Conservation (phyloP, 2,329 filamentous ascomycete species). For the Scytalidium lignicola region DNA sequence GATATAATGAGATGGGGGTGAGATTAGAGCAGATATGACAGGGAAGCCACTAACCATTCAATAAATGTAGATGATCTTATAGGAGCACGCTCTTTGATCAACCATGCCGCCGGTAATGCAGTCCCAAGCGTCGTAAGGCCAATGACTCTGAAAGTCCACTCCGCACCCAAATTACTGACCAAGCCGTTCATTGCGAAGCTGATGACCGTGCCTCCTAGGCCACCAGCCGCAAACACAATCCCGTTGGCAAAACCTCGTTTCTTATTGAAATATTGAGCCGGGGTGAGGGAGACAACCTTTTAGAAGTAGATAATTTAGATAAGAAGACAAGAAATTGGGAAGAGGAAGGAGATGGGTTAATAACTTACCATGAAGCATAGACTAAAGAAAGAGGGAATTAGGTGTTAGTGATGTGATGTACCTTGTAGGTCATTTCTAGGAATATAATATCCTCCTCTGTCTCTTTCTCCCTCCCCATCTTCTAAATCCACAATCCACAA, state of each 20-base stretch:
- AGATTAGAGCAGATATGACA: not conserved
- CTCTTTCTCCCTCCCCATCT: too few relatives aligned
- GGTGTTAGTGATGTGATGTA: not conserved
- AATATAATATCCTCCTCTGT: too few relatives aligned
- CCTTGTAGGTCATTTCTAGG: not conserved
- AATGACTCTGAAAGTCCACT: constrained; percentile 48
- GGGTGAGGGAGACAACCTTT: constrained; percentile 42
- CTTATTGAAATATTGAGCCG: constrained; percentile 49
- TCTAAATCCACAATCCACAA: not conserved
- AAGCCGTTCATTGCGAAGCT: constrained; percentile 45
- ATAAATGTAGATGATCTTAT: constrained; percentile 36
- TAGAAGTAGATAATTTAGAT: constrained; percentile 7
- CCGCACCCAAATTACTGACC: constrained; percentile 38
- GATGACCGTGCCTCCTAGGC: constrained; percentile 49
- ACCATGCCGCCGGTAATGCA: constrained; percentile 48
- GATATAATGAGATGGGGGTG: not conserved
- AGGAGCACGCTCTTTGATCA: constrained; percentile 44
- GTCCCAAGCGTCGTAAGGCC: constrained; percentile 48
- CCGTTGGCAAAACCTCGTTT: constrained; percentile 53
- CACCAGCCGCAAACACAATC: constrained; percentile 47
- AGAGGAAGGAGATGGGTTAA: too few relatives aligned
- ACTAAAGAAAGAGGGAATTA: constrained; percentile 4
- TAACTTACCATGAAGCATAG: constrained; percentile 19
- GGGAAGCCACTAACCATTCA: constrained; percentile 38
- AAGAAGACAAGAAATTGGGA: constrained; percentile 1